A percentile compares a stretch with the other conserved stretches of the same genome.
These are phyloP conservation scores for Coemansia sp. DNA, from an alignment of 192 early-diverging fungal genomes.

Conservation along the genomic window DNA sequence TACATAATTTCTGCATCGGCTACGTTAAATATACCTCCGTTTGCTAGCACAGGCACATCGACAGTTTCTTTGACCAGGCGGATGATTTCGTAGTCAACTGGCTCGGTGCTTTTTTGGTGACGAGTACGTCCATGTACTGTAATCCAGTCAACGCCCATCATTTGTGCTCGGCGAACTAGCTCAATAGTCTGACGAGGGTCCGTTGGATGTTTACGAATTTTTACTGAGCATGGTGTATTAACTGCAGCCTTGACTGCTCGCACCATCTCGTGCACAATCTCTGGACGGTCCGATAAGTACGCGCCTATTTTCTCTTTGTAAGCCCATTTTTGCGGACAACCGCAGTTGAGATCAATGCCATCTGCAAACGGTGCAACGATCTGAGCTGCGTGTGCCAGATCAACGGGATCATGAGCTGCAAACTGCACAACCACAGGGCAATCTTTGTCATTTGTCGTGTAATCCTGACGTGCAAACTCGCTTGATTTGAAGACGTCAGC, in stretches of 20 bases:
- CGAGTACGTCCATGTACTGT: constrained; percentile 89
- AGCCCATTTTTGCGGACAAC: constrained; percentile 97
- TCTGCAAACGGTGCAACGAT: constrained; percentile 75
- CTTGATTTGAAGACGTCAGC: constrained; percentile 87
- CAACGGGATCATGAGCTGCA: constrained; percentile 75
- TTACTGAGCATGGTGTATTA: constrained; percentile 76
- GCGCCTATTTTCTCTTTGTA: constrained; percentile 85
- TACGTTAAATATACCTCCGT: constrained; percentile 78
- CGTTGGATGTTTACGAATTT: constrained; percentile 77
- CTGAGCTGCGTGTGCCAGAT: constrained; percentile 83
- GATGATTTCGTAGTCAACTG: constrained; percentile 79
- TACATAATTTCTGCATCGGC: constrained; percentile 75
- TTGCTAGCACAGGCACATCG: constrained; percentile 80
- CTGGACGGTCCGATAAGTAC: constrained; percentile 83
- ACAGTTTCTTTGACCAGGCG: constrained; percentile 77
- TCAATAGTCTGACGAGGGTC: constrained; percentile 69
- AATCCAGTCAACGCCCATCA: constrained; percentile 84
- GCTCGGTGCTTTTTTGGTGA: constrained; percentile 75
- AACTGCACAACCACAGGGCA: constrained; percentile 93
- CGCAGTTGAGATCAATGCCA: constrained; percentile 84
- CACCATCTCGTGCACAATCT: constrained; percentile 91
- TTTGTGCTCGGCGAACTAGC: constrained; percentile 78
- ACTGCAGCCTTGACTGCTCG: constrained; percentile 64
- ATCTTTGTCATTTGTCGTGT: constrained; percentile 76
- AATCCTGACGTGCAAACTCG: constrained; percentile 81